These are phyloP conservation scores for Aleurites moluccanus DNA, from an alignment of 441 rosid species.

Conservation along the genomic window DNA sequence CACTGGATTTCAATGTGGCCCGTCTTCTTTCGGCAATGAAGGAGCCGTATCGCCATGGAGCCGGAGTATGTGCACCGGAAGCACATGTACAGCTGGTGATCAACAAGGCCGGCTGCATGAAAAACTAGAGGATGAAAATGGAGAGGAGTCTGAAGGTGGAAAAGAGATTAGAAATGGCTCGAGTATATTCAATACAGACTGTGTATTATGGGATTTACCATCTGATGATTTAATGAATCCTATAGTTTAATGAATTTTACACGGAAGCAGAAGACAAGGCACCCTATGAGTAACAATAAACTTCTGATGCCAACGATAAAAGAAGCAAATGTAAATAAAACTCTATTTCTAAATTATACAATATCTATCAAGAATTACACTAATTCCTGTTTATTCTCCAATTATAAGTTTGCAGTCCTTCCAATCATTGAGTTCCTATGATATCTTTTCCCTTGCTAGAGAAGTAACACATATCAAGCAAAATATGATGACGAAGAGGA, in stretches of 20 bases:
- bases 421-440: conserved; percentile 26
- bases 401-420: conserved; percentile 16
- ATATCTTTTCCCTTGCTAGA: conserved; percentile 16
- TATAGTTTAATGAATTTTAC: conserved; percentile 28
- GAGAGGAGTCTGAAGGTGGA: conserved; percentile 42
- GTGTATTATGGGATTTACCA: conserved; percentile 62
- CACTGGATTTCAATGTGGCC: conserved; percentile 39
- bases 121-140: conserved; percentile 37
- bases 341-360: conserved; percentile 21
- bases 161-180: conserved; percentile 44
- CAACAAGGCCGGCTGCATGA: conserved; percentile 37
- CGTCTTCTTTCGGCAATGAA: conserved; percentile 40
- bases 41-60: conserved; percentile 57
- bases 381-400: conserved; percentile 25
- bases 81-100: conserved; percentile 53
- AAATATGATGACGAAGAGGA: conserved; percentile 94
- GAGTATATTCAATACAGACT: conserved; percentile 49
- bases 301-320: conserved; percentile 17
- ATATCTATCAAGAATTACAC: conserved; percentile 24
- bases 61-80: conserved; percentile 55
- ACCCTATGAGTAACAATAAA: conserved; percentile 29
- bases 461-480: conserved; percentile 51
- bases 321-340: conserved; percentile 36
- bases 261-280: conserved; percentile 12
- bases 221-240: conserved; percentile 56